phyloP scores from a whole-genome alignment of 345 rosid species.

The Theobroma cacao region DNA sequence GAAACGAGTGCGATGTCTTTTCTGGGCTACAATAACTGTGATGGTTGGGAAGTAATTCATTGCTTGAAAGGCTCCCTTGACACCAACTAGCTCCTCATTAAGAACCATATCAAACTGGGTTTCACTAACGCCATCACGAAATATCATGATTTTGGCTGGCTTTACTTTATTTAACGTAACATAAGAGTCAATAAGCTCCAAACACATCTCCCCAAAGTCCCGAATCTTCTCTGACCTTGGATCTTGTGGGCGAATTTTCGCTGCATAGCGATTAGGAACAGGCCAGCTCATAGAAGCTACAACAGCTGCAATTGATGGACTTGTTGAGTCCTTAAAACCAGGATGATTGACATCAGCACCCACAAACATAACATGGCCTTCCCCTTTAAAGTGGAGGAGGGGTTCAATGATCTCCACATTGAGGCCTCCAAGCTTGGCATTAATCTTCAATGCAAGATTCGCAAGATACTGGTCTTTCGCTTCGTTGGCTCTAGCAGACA shows the following conservation, averaged over 20 bases:
- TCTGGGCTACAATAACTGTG: constrained; percentile 67
- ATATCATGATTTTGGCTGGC: constrained; percentile 65
- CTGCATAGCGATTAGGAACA: constrained; percentile 67
- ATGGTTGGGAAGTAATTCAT: constrained; percentile 50
- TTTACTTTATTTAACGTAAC: constrained; percentile 28
- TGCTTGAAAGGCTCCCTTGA: constrained; percentile 39
- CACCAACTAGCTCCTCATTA: constrained; percentile 51
- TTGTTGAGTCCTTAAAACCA: constrained; percentile 33
- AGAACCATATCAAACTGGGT: constrained; percentile 87
- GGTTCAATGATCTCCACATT: constrained; percentile 55
- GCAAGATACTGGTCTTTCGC: constrained; percentile 60
- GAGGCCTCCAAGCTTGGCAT: constrained; percentile 89
- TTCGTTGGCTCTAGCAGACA: constrained; percentile 36
- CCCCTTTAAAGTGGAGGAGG: constrained; percentile 42
- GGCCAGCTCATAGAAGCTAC: constrained; percentile 84
- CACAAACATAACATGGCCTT: constrained; percentile 62
- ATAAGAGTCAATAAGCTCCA: constrained; percentile 57
- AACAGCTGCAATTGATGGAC: constrained; percentile 82
- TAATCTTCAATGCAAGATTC: constrained; percentile 73
- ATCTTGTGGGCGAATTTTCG: constrained; percentile 56
- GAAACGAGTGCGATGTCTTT: constrained; percentile 73
- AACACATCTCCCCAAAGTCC: constrained; percentile 57
- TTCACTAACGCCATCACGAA: constrained; percentile 86
- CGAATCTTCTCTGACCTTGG: constrained; percentile 58
- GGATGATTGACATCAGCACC: constrained; percentile 96